These are phyloP conservation scores for Gossypium gossypioides DNA, from an alignment of 441 rosid genomes.

Conservation along the genomic window DNA sequence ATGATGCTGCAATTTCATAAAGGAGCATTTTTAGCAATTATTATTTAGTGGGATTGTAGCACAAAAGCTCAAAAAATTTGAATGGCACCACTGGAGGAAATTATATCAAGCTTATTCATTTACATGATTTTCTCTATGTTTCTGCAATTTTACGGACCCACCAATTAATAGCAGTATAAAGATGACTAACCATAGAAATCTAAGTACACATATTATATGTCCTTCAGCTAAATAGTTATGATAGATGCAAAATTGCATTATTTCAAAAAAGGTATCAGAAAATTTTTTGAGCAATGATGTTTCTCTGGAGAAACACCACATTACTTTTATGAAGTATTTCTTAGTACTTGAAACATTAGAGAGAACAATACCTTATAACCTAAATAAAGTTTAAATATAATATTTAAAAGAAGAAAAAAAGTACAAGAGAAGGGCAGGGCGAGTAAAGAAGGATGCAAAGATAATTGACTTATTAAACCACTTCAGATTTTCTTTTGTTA, in stretches of 20 bases:
- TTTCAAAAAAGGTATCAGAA: neutral
- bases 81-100: neutral
- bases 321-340: neutral
- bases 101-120: constrained; percentile 1
- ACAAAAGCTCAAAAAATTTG: neutral
- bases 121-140: neutral
- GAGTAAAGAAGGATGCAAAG: neutral
- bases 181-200: neutral
- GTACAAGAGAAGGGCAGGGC: neutral
- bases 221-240: neutral
- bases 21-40: neutral
- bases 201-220: neutral
- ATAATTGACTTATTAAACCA: neutral
- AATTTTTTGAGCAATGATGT: neutral
- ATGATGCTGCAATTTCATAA: neutral
- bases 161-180: neutral
- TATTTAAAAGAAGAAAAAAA: neutral
- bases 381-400: neutral
- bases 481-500: neutral
- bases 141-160: neutral
- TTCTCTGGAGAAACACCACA: neutral
- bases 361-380: neutral
- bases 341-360: neutral
- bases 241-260: neutral
- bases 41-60: neutral